These are phyloP conservation scores for Fusarium drepaniforme DNA, from an alignment of 2,329 filamentous ascomycete species.

Conservation along the genomic window DNA sequence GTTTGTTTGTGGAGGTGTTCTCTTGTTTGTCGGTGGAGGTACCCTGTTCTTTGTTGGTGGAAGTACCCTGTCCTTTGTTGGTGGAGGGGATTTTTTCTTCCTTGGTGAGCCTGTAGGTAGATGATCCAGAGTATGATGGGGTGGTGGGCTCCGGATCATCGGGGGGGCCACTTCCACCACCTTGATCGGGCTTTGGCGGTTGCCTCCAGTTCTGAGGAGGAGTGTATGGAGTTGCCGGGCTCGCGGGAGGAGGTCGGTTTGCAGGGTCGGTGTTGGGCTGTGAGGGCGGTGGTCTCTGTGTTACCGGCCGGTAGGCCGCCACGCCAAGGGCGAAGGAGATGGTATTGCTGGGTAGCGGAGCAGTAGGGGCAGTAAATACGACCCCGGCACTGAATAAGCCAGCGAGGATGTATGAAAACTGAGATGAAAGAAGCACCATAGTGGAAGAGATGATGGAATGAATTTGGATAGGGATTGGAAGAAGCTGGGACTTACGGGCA, in stretches of 20 bases:
- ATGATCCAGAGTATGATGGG: background rate
- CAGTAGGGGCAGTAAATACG: background rate
- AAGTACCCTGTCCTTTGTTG: background rate
- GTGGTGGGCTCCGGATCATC: background rate
- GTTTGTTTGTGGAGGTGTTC: background rate
- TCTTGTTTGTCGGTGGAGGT: background rate
- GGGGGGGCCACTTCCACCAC: background rate
- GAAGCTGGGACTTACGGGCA: background rate
- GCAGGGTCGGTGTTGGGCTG: background rate
- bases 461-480: background rate
- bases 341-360: background rate
- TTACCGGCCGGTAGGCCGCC: background rate
- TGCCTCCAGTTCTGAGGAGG: background rate
- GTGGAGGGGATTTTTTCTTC: background rate
- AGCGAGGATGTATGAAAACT: background rate
- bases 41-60: background rate
- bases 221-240: background rate
- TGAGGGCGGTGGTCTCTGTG: background rate
- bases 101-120: background rate
- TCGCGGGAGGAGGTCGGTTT: background rate
- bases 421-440: background rate
- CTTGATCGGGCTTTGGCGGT: background rate
- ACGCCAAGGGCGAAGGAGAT: background rate
- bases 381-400: background rate
- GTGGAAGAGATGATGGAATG: background rate